Percentiles rank a stretch among this genome's conserved stretches.
Evolutionary conservation across 2,329 filamentous ascomycete species (phyloP).

Genomic region (Apiospora malaysiana): DNA sequence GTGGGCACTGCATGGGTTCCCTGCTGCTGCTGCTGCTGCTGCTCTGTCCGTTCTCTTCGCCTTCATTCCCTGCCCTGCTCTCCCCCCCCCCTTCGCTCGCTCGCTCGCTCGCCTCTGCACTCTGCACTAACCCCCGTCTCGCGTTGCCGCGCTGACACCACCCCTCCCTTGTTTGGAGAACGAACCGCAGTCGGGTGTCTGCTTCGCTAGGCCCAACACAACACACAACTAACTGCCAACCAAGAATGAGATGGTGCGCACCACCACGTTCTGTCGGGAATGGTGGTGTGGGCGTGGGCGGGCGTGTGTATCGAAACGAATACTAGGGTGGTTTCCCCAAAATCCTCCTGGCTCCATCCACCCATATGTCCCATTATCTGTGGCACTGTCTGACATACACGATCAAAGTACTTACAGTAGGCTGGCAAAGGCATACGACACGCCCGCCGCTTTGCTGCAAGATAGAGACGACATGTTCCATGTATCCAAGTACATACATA

Average conservation of each 20-base stretch:
- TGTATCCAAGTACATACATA: not conserved
- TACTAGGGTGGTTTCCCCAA: not conserved
- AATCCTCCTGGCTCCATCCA: not conserved
- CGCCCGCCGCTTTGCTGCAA: not conserved
- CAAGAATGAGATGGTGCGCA: conserved; percentile 1
- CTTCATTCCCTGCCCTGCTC: not conserved
- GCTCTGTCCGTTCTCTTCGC: not conserved
- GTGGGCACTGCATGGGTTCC: conserved; percentile 14
- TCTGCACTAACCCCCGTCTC: conserved; percentile 11
- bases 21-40: not conserved
- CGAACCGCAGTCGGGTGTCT: conserved; percentile 18
- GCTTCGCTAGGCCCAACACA: conserved; percentile 8
- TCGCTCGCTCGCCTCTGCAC: not conserved
- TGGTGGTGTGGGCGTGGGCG: not conserved
- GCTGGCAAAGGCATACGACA: not conserved
- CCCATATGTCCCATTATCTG: not conserved
- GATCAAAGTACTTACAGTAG: not conserved
- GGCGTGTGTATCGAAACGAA: conserved; percentile 7
- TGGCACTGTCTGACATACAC: conserved; percentile 1
- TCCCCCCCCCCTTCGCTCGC: not conserved
- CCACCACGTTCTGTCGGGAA: not conserved
- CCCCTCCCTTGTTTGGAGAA: conserved; percentile 16
- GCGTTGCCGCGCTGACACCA: conserved; percentile 13
- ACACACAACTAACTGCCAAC: not conserved
- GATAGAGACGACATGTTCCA: not conserved